These are phyloP conservation scores for Dacryopinax spathularia DNA, from an alignment of 768 basidiomycete species.

Conservation along the genomic window DNA sequence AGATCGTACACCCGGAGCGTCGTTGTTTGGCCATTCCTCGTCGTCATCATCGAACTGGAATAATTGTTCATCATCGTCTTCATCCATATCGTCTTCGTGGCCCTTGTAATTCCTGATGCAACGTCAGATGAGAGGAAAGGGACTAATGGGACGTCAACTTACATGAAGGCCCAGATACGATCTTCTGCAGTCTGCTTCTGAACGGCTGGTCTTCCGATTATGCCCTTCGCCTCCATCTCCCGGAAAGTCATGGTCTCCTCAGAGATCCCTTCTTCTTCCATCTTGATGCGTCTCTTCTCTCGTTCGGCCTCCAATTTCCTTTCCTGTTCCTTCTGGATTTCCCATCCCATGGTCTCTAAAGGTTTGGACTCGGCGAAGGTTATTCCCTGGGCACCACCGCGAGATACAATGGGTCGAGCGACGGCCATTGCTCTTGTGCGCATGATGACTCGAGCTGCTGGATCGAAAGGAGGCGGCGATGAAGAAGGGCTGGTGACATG, in stretches of 20 bases:
- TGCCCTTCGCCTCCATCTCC: neutral
- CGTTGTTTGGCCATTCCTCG: neutral
- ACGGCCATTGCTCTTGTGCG: neutral
- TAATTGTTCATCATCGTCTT: neutral
- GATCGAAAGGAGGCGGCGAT: neutral
- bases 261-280: neutral
- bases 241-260: neutral
- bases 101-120: neutral
- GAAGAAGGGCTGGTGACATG: neutral
- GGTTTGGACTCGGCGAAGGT: neutral
- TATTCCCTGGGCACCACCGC: neutral
- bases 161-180: neutral
- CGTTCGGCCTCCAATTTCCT: neutral
- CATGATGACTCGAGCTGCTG: neutral
- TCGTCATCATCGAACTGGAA: slow-evolving; percentile 3
- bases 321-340: neutral
- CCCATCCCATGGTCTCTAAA: neutral
- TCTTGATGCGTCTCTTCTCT: neutral
- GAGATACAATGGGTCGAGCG: neutral
- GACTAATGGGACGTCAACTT: neutral
- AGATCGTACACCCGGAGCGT: neutral
- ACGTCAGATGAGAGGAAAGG: neutral
- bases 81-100: neutral
- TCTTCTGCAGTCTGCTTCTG: neutral
- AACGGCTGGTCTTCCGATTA: neutral